Conservation (phyloP, 176 grass and related monocot species). For the Triticum urartu region DNA sequence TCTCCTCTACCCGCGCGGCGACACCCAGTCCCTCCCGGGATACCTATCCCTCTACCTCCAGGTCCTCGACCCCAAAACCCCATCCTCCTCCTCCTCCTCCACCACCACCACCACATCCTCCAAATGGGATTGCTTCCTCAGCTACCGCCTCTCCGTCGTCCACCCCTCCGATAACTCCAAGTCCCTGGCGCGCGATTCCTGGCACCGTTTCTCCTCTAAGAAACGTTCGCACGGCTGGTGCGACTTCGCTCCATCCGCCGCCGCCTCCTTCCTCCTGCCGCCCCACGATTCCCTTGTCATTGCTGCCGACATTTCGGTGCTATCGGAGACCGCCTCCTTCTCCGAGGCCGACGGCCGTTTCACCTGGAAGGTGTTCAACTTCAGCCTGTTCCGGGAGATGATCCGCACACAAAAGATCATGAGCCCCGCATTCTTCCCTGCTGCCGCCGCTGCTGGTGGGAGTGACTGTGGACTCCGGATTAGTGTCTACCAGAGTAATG, state of each 20-base stretch:
- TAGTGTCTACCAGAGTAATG: slow-evolving; percentile 83
- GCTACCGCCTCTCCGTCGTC: slow-evolving; percentile 70
- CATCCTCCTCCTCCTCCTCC: slow-evolving; percentile 54
- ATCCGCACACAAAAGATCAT: slow-evolving; percentile 92
- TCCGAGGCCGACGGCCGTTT: slow-evolving; percentile 66
- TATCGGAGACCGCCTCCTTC: slow-evolving; percentile 66
- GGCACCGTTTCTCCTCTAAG: slow-evolving; percentile 95
- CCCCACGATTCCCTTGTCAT: slow-evolving; percentile 71
- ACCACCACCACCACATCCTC: slow-evolving; percentile 54
- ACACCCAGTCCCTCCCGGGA: slow-evolving; percentile 77
- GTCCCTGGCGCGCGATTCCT: slow-evolving; percentile 73
- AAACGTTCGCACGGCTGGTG: slow-evolving; percentile 96
- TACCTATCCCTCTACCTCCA: slow-evolving; percentile 94
- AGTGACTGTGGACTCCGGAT: slow-evolving; percentile 73
- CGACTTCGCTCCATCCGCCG: slow-evolving; percentile 68
- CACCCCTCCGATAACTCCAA: slow-evolving; percentile 63
- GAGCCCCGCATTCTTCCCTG: slow-evolving; percentile 79
- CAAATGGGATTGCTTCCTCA: slow-evolving; percentile 90
- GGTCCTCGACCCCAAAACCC: slow-evolving; percentile 89
- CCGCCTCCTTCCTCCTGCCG: slow-evolving; percentile 48
- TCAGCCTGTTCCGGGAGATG: slow-evolving; percentile 73
- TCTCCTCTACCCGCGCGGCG: slow-evolving; percentile 84
- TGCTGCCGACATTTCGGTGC: slow-evolving; percentile 70
- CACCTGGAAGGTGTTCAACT: slow-evolving; percentile 92
- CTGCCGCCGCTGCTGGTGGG: slow-evolving; percentile 26